Evolutionary conservation across 2,329 filamentous ascomycete genomes (phyloP), one percentile per base, ranked within the genome.

Genomic region (Knufia petricola): DNA sequence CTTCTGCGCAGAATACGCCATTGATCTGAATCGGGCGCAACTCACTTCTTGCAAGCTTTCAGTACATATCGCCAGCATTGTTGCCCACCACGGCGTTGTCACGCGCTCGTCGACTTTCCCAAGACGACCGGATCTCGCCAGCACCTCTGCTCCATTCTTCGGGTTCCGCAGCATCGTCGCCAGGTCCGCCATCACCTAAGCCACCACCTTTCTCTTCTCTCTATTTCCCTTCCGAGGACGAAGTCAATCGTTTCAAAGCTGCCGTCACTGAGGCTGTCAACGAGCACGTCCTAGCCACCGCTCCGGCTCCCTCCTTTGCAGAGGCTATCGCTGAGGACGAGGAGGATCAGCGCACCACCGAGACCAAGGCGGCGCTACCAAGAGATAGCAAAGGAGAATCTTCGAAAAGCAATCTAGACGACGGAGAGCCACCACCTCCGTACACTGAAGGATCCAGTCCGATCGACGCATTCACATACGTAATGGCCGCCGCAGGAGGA

Each of bases 401-500:
- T 31, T 81, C 81, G 51, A 80, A 79, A 59, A 92, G 92, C 66
- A 79, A 72, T 50, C 63, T 76, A 51, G 79, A 82, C 73, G 90
- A 96, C 70, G 78, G 80, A 69, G 92, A 96, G 72, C 90, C 90
- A 51, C 92, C 92, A 52, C 92, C 92, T 50, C 90, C 92, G 50
- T 98, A 98, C 68, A 88, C 86, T 58, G 90, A 96, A 79, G 89
- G 90, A 61, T 84, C 82, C 53, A 95, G 87, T 72, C 92, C 92
- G 54, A 81, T 98, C 66, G 78, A 85, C 52, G 87, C 87, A 50
- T 98, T 98, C 64, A 83, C 85, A 60, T 98, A 94, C 79, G 80
- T 95, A 66, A 98, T 98, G 92, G 89, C 92, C 70, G 86, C 88
- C 66, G 89, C 90, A 70, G 90, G 90, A 76, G 90, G 89, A 72